phyloP scores from a whole-genome alignment of 2,329 filamentous ascomycete genomes.

The Microdochium bolleyi region DNA sequence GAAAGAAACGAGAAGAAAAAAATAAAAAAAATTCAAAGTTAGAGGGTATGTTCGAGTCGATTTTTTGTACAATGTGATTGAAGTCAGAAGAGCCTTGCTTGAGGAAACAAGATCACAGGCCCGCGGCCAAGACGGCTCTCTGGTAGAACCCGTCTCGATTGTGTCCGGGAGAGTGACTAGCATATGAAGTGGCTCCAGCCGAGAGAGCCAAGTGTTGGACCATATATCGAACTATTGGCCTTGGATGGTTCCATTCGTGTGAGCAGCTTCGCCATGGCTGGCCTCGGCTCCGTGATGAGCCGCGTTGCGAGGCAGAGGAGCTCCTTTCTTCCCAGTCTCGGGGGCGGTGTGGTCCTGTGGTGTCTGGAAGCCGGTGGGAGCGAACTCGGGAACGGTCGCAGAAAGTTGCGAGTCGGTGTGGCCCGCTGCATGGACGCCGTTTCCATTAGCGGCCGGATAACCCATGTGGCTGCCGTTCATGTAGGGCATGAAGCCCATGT shows the following conservation, averaged over 20 bases:
- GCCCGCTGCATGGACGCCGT: slow-evolving; percentile 14
- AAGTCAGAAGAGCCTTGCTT: no score
- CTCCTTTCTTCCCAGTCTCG: not conserved
- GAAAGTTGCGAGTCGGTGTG: slow-evolving; percentile 44
- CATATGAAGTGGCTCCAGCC: no score
- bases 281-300: not conserved
- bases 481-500: slow-evolving; percentile 21
- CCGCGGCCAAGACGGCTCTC: no score
- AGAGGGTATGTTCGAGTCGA: no score
- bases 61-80: no score
- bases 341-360: not conserved
- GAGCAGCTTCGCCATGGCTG: not conserved
- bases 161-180: no score
- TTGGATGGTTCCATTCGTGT: not conserved
- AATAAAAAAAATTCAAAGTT: no score
- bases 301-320: not conserved
- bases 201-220: no score
- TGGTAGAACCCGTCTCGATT: no score
- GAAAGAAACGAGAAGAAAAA: no score
- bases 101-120: no score
- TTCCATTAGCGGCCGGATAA: slow-evolving; percentile 14
- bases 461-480: slow-evolving; percentile 19
- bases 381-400: slow-evolving; percentile 56
- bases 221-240: no score
- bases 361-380: slow-evolving; percentile 22